These are phyloP conservation scores for Trypanosoma vivax DNA, from an alignment of 208 protist genomes.

Conservation along the genomic window DNA sequence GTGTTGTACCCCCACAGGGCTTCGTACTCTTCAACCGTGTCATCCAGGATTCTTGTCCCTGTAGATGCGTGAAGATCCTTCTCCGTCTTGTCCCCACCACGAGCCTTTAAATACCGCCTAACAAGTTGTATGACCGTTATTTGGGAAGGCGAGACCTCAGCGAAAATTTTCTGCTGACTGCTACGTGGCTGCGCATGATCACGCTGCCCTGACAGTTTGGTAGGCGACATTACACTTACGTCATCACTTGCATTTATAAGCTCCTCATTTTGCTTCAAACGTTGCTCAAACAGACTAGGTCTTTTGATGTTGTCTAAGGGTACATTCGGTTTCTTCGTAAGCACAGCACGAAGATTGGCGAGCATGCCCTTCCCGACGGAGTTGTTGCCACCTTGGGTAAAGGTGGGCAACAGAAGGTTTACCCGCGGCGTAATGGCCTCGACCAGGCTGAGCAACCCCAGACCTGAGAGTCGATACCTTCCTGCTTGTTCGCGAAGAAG, in stretches of 20 bases:
- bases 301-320: constrained; percentile 22
- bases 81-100: not conserved
- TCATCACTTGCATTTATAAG: too few relatives aligned
- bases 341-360: not conserved
- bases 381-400: not conserved
- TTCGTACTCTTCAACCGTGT: constrained; percentile 10
- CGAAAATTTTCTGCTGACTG: constrained; percentile 2
- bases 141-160: constrained; percentile 8
- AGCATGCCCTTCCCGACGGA: not conserved
- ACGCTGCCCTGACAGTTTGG: too few relatives aligned
- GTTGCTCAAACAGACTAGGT: not conserved
- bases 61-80: too few relatives aligned
- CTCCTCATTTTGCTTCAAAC: not conserved
- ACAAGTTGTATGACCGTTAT: constrained; percentile 11
- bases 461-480: constrained; percentile 21
- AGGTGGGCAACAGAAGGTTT: not conserved
- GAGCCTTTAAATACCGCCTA: not conserved
- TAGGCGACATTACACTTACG: not conserved
- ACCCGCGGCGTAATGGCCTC: constrained; percentile 12
- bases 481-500: constrained; percentile 30
- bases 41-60: not conserved
- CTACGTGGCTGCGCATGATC: too few relatives aligned
- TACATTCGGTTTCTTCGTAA: constrained; percentile 5
- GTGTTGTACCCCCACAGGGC: constrained; percentile 27
- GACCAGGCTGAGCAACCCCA: constrained; percentile 15